phyloP scores from a whole-genome alignment of 176 grass and related monocot species.

The Calamus simplicifolius region DNA sequence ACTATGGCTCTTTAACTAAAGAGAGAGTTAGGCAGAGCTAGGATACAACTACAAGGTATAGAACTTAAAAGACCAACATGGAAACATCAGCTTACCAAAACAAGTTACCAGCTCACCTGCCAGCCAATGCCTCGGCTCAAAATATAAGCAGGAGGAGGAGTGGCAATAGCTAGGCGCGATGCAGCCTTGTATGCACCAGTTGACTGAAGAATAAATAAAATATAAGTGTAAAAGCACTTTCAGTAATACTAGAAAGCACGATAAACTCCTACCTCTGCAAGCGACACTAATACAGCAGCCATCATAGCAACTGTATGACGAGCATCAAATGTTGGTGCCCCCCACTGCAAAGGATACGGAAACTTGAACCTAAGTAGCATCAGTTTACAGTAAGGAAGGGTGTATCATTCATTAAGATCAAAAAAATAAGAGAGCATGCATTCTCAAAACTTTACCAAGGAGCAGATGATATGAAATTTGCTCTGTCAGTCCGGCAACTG shows the following conservation, averaged over 20 bases:
- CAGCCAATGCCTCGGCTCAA: slow-evolving; percentile 54
- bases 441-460: slow-evolving; percentile 27
- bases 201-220: slow-evolving; percentile 23
- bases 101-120: slow-evolving; percentile 28
- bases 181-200: slow-evolving; percentile 40
- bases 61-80: too few species aligned
- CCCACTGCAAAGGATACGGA: slow-evolving; percentile 58
- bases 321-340: slow-evolving; percentile 44
- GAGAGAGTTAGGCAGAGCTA: too few species aligned
- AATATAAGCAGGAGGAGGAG: slow-evolving; percentile 49
- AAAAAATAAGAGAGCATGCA: neutral
- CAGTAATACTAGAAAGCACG: neutral
- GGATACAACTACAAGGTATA: too few species aligned
- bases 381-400: neutral
- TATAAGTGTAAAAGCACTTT: neutral
- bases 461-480: slow-evolving; percentile 50
- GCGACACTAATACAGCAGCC: slow-evolving; percentile 40
- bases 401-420: neutral
- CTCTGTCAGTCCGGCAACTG: slow-evolving; percentile 40
- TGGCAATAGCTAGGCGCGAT: slow-evolving; percentile 47
- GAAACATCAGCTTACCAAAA: neutral
- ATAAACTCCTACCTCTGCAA: slow-evolving; percentile 33
- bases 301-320: slow-evolving; percentile 46
- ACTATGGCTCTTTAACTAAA: too few species aligned
- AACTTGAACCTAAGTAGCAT: slow-evolving; percentile 40